These are phyloP conservation scores for Yarrowia galli DNA, from an alignment of 1,139 yeast genomes.

Conservation along the genomic window DNA sequence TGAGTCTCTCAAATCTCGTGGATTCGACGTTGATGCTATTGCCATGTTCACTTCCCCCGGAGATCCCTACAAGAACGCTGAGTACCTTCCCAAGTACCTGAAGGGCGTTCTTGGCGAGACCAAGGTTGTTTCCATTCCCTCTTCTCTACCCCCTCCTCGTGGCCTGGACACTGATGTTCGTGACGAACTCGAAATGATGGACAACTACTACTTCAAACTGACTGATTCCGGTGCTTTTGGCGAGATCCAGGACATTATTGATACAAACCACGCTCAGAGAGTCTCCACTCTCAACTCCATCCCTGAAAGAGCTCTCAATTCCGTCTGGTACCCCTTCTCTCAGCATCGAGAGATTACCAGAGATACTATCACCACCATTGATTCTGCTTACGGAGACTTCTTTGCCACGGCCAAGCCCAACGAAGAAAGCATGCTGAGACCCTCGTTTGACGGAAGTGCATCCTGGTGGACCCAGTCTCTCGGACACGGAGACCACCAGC, in stretches of 20 bases:
- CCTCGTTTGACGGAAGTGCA: slow-evolving; percentile 48
- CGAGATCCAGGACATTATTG: slow-evolving; percentile 40
- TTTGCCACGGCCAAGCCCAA: slow-evolving; percentile 42
- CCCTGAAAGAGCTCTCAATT: slow-evolving; percentile 44
- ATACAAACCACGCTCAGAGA: slow-evolving; percentile 41
- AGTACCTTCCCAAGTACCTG: slow-evolving; percentile 44
- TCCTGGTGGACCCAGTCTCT: slow-evolving; percentile 50
- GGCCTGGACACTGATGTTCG: slow-evolving; percentile 36
- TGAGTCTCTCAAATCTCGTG: slow-evolving; percentile 45
- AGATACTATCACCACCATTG: slow-evolving; percentile 45
- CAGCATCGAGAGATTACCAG: slow-evolving; percentile 45
- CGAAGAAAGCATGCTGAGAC: slow-evolving; percentile 37
- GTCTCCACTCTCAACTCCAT: slow-evolving; percentile 42
- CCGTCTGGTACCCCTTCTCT: slow-evolving; percentile 48
- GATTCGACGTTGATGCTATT: slow-evolving; percentile 45
- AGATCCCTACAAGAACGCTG: slow-evolving; percentile 43
- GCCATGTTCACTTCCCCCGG: slow-evolving; percentile 42
- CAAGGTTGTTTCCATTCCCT: slow-evolving; percentile 32
- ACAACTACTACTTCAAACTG: slow-evolving; percentile 43
- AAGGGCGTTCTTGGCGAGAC: slow-evolving; percentile 37
- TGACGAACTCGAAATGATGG: slow-evolving; percentile 42
- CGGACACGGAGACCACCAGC: slow-evolving; percentile 46
- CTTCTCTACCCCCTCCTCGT: slow-evolving; percentile 42
- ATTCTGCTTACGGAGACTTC: slow-evolving; percentile 46
- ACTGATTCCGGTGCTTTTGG: slow-evolving; percentile 40